Base-by-base conservation (phyloP, 2,329 filamentous ascomycete species). In the Macrophomina phaseolina region DNA sequence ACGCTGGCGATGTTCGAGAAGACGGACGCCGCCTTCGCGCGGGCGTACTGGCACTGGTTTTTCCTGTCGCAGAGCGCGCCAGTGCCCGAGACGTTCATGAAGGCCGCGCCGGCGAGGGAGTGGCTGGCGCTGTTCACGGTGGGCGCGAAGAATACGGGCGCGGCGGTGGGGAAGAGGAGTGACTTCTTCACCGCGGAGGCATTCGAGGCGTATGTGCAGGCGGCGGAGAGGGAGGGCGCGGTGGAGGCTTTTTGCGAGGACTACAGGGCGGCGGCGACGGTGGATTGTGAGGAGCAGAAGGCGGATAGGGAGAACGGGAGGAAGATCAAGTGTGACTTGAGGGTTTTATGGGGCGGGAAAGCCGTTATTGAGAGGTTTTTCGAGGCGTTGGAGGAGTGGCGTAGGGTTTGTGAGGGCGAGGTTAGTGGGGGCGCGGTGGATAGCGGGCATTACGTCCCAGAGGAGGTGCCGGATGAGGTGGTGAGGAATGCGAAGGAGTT, bases 41-140 rank as follows among this genome's bases (percentile, higher is more conserved):
- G 77, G 34, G 79, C 80, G 0, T 87, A 87, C 73, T 87, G 83
- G 70, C 86, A 88, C 74, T 88, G 86, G 85, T 86, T 86, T 63
- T 83, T 88, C 69, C 79, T 88, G 23, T 84, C 86, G 8, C 86
- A 88, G 71, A 73, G 76, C 0, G 75, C 75, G 5, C 83, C 86
- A 0, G 79, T 87, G 5, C 85, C 83, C 0, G 85, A 87, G 71
- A 80, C 78, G 48, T 75, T 86, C 55, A 81, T 83, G 68, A 75
- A 6, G 74, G 77, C 40, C 80, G 85, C n/a, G 75, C 80, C 0
- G 76, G 80, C 18, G 68, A 72, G 74, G 56, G 61, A 66, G 7
- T 74, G 76, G 8, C 73, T 75, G 72, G 71, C 71, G 1, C 16
- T 69, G 74, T 81, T 79, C 74, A 83, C 64, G 80, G 76, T 9